Conservation (phyloP, 495 filamentous ascomycete species). For the Stereocaulon alpinum region DNA sequence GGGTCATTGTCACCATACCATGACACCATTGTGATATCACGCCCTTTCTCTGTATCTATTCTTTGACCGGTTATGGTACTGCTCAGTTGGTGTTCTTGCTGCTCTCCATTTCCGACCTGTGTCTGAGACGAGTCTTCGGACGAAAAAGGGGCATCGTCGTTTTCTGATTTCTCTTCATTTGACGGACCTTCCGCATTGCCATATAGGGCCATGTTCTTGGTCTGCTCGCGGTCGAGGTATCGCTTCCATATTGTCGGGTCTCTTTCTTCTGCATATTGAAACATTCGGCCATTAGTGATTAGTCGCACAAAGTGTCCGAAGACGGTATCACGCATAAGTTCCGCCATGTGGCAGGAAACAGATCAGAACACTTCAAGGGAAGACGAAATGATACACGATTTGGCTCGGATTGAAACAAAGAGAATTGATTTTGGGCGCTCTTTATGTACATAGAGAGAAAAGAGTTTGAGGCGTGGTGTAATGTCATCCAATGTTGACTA, state of each 20-base stretch:
- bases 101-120: slow-evolving; percentile 18
- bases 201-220: slow-evolving; percentile 25
- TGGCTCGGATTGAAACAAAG: not conserved
- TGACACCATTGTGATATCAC: slow-evolving; percentile 27
- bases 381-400: not conserved
- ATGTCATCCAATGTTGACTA: not conserved
- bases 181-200: slow-evolving; percentile 20
- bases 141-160: not conserved
- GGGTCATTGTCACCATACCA: slow-evolving; percentile 31
- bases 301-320: slow-evolving; percentile 33
- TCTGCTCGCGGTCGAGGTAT: slow-evolving; percentile 26
- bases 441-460: not conserved
- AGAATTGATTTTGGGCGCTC: not conserved
- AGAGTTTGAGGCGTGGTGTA: not conserved
- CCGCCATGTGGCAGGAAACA: slow-evolving; percentile 13
- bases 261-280: slow-evolving; percentile 32
- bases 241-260: slow-evolving; percentile 28
- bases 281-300: slow-evolving; percentile 18
- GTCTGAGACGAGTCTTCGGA: slow-evolving; percentile 9
- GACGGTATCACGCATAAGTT: slow-evolving; percentile 24
- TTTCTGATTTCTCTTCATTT: slow-evolving; percentile 18
- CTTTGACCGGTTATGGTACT: slow-evolving; percentile 15
- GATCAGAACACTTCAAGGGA: not conserved
- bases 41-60: slow-evolving; percentile 27
- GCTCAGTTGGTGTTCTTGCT: slow-evolving; percentile 25